phyloP scores from a whole-genome alignment of 2,329 filamentous ascomycete species.

The Penicillium janthinellum region DNA sequence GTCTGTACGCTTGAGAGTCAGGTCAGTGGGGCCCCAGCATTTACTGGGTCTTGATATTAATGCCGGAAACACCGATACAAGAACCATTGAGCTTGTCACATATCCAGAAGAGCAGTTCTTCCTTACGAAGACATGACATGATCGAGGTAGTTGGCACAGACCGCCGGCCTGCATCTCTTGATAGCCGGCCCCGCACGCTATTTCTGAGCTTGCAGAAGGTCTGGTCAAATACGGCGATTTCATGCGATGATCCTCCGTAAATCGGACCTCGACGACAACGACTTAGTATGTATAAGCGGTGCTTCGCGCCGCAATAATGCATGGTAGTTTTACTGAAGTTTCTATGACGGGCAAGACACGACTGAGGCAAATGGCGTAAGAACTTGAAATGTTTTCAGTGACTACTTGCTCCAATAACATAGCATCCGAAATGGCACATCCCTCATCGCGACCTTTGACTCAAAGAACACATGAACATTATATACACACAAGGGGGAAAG shows the following conservation, averaged over 20 bases:
- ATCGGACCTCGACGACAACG: not conserved
- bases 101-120: not conserved
- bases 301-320: not conserved
- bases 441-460: constrained; percentile 10
- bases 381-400: constrained; percentile 10
- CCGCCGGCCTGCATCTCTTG: not conserved
- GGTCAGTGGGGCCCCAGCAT: too few species aligned
- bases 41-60: too few species aligned
- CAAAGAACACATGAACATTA: constrained; percentile 22
- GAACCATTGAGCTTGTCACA: not conserved
- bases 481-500: constrained; percentile 20
- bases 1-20: too few species aligned
- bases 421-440: constrained; percentile 6
- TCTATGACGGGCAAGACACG: not conserved
- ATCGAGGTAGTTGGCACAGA: not conserved
- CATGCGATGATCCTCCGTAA: not conserved
- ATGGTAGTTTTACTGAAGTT: not conserved
- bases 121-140: not conserved
- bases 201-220: not conserved
- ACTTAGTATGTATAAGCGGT: not conserved
- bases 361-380: not conserved
- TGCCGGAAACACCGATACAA: not conserved
- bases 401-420: constrained; percentile 13
- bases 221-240: not conserved
- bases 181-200: not conserved